These are phyloP conservation scores for Colletotrichum tropicicola DNA, from an alignment of 2,329 filamentous ascomycete species.

Conservation along the genomic window DNA sequence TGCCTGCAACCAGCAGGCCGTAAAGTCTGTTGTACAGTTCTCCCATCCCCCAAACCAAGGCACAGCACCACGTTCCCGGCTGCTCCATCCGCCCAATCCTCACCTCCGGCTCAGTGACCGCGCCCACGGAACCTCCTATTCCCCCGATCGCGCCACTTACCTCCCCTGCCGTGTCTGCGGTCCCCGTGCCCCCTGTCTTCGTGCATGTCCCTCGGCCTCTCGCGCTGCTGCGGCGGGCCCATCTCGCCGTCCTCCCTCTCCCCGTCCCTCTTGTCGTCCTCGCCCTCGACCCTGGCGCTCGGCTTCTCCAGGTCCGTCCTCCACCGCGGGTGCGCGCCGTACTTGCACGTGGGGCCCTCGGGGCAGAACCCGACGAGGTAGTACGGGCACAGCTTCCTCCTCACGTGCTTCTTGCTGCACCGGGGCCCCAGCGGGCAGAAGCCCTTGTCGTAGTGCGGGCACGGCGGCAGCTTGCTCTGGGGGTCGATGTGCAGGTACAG, in stretches of 20 bases:
- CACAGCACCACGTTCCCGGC: background rate
- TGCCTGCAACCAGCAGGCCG: background rate
- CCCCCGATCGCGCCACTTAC: conserved; percentile 43
- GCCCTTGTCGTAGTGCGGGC: conserved; percentile 91
- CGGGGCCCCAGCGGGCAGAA: conserved; percentile 91
- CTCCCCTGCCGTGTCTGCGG: conserved; percentile 34
- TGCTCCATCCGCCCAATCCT: background rate
- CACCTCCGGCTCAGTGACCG: conserved; percentile 5
- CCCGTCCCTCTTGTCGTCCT: conserved; percentile 65
- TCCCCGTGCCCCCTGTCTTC: conserved; percentile 47
- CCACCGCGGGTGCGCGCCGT: conserved; percentile 86
- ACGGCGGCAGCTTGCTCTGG: conserved; percentile 79
- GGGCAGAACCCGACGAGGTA: conserved; percentile 97
- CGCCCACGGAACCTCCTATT: conserved; percentile 45
- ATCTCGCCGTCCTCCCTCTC: conserved; percentile 56
- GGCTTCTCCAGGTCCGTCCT: conserved; percentile 80
- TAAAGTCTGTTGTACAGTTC: background rate
- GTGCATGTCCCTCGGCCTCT: conserved; percentile 45
- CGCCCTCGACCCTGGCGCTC: conserved; percentile 72
- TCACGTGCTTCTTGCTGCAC: conserved; percentile 90
- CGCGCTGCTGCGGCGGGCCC: conserved; percentile 38
- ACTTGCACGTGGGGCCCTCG: conserved; percentile 77
- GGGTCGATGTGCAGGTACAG: conserved; percentile 91
- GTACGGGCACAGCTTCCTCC: conserved; percentile 81
- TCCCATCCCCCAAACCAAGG: background rate